Evolutionary conservation across 805 yeast genomes (phyloP), one percentile per base, ranked within the genome.

Genomic region (Metschnikowia sp.): DNA sequence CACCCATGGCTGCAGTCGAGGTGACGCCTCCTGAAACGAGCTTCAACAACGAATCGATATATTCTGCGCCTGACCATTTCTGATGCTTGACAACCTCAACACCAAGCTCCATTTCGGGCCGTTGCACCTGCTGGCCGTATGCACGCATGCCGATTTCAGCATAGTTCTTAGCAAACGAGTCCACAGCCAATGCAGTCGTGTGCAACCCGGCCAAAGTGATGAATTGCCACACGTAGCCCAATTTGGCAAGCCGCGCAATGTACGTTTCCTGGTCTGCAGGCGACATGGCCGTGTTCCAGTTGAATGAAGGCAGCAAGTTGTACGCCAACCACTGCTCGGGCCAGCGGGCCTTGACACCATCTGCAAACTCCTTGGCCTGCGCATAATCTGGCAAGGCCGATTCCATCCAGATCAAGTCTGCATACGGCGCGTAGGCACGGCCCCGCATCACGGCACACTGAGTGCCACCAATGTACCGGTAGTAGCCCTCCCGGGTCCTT

Each of bases 51-150:
- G 88, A 84, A 70, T 92, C 98, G 63, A 92, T 86, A 75, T 89
- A 91, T 72, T 88, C 96, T 30, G 98, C 98, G 65, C 98, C 98
- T 37, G 97, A 89, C 98, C 98, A 92, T 70, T 91, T 89, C 72
- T 92, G 98, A 71, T 92, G 98, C 78, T 90, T 92, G 54, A 92
- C 95, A 50, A 92, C 96, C 70, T 92, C 98, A 56, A 91, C 96
- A 55, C 88, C 91, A 50, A 76, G 76, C 60, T 84, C 88, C 67
- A 91, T 87, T 76, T 92, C 98, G 51, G 83, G 86, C 53, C 83
- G 81, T 75, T 92, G 98, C 51, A 92, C 84, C 55, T 75, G 75
- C 65, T 83, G 85, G 48, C 97, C 98, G 66, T 92, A 92, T 8
- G 97, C 97, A 72, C 84, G 86, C 98, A 92, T 92, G 57, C 97